These are phyloP conservation scores for Trichoderma sp. DNA, from an alignment of 2,329 filamentous ascomycete genomes.

Conservation along the genomic window DNA sequence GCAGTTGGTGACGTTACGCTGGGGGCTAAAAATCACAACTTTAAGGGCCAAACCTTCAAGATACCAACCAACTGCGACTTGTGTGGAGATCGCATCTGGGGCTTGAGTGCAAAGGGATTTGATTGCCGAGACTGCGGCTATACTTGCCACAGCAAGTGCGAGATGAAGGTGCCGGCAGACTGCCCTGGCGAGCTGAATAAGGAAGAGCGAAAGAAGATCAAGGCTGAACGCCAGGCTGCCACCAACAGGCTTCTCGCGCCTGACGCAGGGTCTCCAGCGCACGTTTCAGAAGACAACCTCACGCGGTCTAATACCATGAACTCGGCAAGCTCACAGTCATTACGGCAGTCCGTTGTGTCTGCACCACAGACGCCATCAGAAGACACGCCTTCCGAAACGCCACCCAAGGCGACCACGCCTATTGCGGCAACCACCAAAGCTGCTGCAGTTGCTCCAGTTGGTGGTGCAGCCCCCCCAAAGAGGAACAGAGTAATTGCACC, in stretches of 20 bases:
- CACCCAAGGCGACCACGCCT: slow-evolving; percentile 36
- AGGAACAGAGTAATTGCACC: slow-evolving; percentile 83
- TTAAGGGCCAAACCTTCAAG: slow-evolving; percentile 98
- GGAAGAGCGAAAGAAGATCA: slow-evolving; percentile 93
- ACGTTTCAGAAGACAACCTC: slow-evolving; percentile 65
- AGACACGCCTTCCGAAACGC: slow-evolving; percentile 37
- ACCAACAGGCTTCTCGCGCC: slow-evolving; percentile 65
- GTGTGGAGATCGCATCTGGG: slow-evolving; percentile 96
- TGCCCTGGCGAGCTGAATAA: slow-evolving; percentile 93
- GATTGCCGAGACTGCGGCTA: slow-evolving; percentile 97
- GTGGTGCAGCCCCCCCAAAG: slow-evolving; percentile 37
- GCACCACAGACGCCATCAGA: slow-evolving; percentile 57
- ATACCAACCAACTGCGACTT: slow-evolving; percentile 98
- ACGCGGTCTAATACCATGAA: slow-evolving; percentile 86
- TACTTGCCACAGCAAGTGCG: slow-evolving; percentile 97
- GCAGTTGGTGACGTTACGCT: slow-evolving; percentile 91
- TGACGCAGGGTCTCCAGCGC: slow-evolving; percentile 44
- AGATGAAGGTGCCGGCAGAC: slow-evolving; percentile 97
- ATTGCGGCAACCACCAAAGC: slow-evolving; percentile 34
- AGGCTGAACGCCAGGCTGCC: slow-evolving; percentile 79
- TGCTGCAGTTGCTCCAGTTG: slow-evolving; percentile 28
- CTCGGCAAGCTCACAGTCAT: slow-evolving; percentile 83
- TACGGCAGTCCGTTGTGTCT: slow-evolving; percentile 67
- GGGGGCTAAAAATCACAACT: slow-evolving; percentile 93
- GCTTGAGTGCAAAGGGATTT: slow-evolving; percentile 92